Evolutionary conservation across 2,329 filamentous ascomycete genomes (phyloP).

Genomic region (Botryosphaeria dothidea): DNA sequence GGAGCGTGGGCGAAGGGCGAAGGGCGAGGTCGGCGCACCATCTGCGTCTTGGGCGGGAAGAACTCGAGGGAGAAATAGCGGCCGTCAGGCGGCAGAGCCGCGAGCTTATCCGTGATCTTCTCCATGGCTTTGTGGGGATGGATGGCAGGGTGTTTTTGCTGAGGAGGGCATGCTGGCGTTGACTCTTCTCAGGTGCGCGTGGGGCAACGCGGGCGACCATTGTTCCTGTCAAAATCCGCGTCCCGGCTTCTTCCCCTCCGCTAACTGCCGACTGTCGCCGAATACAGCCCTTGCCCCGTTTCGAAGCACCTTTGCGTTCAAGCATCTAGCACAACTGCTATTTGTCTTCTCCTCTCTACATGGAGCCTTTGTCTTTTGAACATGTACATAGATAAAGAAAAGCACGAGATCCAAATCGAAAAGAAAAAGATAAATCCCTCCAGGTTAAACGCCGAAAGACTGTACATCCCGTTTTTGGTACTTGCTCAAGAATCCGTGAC

Average conservation of each 20-base stretch:
- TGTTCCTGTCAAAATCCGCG: not conserved
- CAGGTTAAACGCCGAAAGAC: not conserved
- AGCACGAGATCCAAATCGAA: not conserved
- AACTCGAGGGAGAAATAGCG: constrained; percentile 97
- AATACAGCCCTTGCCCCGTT: not conserved
- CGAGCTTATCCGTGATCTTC: constrained; percentile 93
- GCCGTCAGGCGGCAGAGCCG: constrained; percentile 76
- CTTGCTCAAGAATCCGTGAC: not conserved
- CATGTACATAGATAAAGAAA: not conserved
- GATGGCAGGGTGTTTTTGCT: not conserved
- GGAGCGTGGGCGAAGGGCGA: not conserved
- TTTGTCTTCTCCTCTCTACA: too few relatives aligned
- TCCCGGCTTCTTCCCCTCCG: not conserved
- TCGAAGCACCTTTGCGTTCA: not conserved
- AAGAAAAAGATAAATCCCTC: not conserved
- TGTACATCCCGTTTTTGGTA: not conserved
- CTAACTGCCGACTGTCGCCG: not conserved
- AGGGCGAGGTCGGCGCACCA: constrained; percentile 50
- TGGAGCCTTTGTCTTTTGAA: not conserved
- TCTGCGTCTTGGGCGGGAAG: constrained; percentile 96
- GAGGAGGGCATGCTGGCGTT: constrained; percentile 12
- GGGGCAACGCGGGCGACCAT: not conserved
- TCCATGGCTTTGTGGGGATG: constrained; percentile 12
- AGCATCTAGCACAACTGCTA: too few relatives aligned
- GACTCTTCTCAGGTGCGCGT: not conserved